Conservation (phyloP, 129 eudicot genomes). For the Deinandra increscens region DNA sequence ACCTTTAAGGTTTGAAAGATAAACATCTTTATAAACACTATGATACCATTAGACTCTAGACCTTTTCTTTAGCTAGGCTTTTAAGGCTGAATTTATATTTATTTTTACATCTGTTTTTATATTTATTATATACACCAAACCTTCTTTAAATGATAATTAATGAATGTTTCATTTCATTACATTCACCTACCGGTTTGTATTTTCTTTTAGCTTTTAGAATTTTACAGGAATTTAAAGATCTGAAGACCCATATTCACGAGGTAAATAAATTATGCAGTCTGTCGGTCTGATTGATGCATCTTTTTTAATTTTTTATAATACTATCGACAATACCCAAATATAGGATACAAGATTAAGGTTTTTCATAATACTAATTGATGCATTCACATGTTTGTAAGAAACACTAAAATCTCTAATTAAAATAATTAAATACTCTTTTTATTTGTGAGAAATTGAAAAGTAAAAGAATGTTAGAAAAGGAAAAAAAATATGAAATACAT, state of each 20-base stretch:
- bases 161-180: conserved; percentile 32
- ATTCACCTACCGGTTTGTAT: conserved; percentile 18
- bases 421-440: too few relatives aligned
- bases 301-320: background rate
- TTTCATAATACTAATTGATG: too few relatives aligned
- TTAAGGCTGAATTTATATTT: background rate
- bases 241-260: conserved; percentile 1
- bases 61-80: too few relatives aligned
- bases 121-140: conserved; percentile 40
- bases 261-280: background rate
- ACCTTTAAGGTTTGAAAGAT: too few relatives aligned
- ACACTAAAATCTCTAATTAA: too few relatives aligned
- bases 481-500: too few relatives aligned
- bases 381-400: too few relatives aligned
- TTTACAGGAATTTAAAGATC: background rate
- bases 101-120: conserved; percentile 17
- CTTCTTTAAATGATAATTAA: conserved; percentile 34
- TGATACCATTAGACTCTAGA: too few relatives aligned
- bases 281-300: background rate
- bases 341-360: background rate
- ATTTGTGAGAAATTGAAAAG: too few relatives aligned
- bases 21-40: too few relatives aligned
- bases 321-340: background rate
- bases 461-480: too few relatives aligned
- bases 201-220: background rate